Conservation (phyloP, 352 stramenopile genomes). For the Aphanomyces stellatus region DNA sequence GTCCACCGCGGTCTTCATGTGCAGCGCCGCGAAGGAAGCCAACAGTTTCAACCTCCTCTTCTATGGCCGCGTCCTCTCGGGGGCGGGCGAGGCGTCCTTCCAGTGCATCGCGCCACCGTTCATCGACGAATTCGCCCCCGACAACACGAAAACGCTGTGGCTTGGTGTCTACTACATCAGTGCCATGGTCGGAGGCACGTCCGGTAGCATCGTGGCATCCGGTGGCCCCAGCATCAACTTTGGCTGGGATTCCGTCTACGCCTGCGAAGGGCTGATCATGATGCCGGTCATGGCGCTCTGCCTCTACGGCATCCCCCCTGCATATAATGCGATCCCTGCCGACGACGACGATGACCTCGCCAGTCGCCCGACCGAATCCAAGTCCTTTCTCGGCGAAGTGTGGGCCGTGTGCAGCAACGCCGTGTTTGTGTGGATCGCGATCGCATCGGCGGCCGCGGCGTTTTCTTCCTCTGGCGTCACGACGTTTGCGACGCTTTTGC, state of each 20-base stretch:
- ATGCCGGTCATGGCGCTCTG: neutral
- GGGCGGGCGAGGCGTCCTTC: slow-evolving; percentile 49
- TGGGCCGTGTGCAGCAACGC: neutral
- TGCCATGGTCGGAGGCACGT: slow-evolving; percentile 30
- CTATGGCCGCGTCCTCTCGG: slow-evolving; percentile 38
- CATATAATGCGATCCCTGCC: neutral
- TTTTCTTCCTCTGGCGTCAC: slow-evolving; percentile 79
- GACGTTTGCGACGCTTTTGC: slow-evolving; percentile 79
- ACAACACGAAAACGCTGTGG: slow-evolving; percentile 34
- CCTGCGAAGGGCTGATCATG: neutral
- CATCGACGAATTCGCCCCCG: slow-evolving; percentile 46
- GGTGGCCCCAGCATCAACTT: neutral
- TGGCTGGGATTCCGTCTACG: slow-evolving; percentile 36
- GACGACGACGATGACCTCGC: neutral
- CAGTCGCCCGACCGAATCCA: neutral
- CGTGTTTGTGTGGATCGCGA: neutral
- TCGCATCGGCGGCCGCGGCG: slow-evolving; percentile 78
- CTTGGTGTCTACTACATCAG: slow-evolving; percentile 57
- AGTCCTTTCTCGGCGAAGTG: neutral
- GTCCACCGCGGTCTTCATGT: slow-evolving; percentile 37
- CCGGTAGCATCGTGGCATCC: slow-evolving; percentile 41
- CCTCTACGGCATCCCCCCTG: neutral
- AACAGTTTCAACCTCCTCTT: slow-evolving; percentile 42
- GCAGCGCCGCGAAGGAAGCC: slow-evolving; percentile 28
- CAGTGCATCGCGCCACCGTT: slow-evolving; percentile 48